Evolutionary conservation across 306 rosid genomes (phyloP).

Genomic region (Castanospermum australe): DNA sequence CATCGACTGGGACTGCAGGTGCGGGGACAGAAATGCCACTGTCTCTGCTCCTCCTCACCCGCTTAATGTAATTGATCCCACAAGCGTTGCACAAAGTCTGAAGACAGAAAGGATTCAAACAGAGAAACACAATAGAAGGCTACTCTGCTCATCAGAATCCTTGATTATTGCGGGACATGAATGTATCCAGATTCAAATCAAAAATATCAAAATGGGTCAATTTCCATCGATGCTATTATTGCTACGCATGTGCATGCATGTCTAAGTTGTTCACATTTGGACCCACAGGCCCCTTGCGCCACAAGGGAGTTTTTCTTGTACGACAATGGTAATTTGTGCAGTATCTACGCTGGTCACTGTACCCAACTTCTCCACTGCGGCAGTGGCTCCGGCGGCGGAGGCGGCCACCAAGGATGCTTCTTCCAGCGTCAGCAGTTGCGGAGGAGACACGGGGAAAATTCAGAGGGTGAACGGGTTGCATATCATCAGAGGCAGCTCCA

Average conservation of each 20-base stretch:
- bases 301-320: slow-evolving; percentile 27
- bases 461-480: background rate
- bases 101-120: background rate
- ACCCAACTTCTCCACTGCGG: background rate
- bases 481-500: background rate
- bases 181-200: background rate
- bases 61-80: slow-evolving; percentile 35
- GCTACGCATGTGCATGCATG: background rate
- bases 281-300: slow-evolving; percentile 44
- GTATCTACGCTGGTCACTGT: background rate
- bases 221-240: too few species aligned
- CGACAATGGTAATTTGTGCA: slow-evolving; percentile 28
- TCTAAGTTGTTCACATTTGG: slow-evolving; percentile 16
- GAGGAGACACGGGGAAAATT: background rate
- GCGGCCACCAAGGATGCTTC: background rate
- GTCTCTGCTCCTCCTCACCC: background rate
- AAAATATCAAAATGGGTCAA: background rate
- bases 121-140: background rate
- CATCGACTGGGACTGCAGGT: background rate
- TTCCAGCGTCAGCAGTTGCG: background rate
- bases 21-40: too few species aligned
- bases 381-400: background rate
- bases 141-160: background rate
- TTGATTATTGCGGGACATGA: background rate
- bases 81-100: slow-evolving; percentile 44